Conservation (phyloP, 345 rosid genomes). For the Excoecaria agallocha region DNA sequence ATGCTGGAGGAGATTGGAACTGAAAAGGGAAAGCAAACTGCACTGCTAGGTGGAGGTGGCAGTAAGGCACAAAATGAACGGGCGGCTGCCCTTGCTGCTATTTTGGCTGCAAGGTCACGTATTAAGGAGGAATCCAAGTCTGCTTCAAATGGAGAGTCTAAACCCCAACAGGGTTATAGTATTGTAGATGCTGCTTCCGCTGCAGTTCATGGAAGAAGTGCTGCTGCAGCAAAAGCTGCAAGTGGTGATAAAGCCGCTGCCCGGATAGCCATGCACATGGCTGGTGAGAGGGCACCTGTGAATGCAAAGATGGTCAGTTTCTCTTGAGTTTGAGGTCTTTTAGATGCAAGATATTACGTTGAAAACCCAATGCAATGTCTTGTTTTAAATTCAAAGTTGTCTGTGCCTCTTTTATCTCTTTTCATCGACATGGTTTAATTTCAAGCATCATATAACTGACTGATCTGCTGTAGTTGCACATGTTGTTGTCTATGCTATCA, state of each 20-base stretch:
- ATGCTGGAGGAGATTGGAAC: conserved; percentile 92
- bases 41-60: conserved; percentile 94
- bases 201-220: conserved; percentile 93
- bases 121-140: conserved; percentile 60
- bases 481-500: not conserved
- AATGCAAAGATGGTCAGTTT: conserved; percentile 76
- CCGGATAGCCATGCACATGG: conserved; percentile 92
- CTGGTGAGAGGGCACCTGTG: conserved; percentile 87
- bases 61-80: conserved; percentile 89
- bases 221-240: conserved; percentile 84
- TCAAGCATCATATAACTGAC: not conserved
- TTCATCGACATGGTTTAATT: not conserved
- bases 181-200: conserved; percentile 98
- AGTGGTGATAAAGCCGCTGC: conserved; percentile 84
- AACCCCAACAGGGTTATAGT: conserved; percentile 52
- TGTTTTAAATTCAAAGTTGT: conserved; percentile 1
- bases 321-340: not conserved
- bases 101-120: conserved; percentile 77
- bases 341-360: not conserved
- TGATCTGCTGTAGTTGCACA: not conserved
- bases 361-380: not conserved
- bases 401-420: not conserved
- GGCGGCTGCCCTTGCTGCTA: conserved; percentile 84
- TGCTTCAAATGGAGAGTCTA: conserved; percentile 49
- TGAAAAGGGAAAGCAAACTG: conserved; percentile 78